Percentiles rank a stretch among this genome's conserved stretches.
phyloP scores from a whole-genome alignment of 148 eudicot species.

The Polygonum aviculare region DNA sequence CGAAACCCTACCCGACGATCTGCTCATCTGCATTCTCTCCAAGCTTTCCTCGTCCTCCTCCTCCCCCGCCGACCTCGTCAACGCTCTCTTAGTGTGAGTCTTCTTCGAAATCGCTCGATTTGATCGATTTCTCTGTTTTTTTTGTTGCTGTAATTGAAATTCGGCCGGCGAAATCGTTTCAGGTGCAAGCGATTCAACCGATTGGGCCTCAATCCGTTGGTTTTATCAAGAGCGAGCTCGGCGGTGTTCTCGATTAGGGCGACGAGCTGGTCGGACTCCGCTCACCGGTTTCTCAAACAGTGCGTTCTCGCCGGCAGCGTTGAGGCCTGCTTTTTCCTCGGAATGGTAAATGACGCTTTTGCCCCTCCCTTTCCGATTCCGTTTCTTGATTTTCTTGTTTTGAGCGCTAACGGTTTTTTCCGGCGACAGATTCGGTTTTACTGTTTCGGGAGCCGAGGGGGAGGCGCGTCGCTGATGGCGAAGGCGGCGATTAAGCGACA shows the following conservation, averaged over 20 bases:
- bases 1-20: slow-evolving; percentile 15
- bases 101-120: too few species aligned
- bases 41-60: slow-evolving; percentile 12
- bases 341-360: slow-evolving; percentile 25
- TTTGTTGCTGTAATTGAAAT: neutral
- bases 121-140: neutral
- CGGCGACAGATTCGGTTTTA: slow-evolving; percentile 37
- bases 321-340: slow-evolving; percentile 39
- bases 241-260: slow-evolving; percentile 21
- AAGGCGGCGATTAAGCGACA: slow-evolving; percentile 33
- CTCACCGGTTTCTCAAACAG: slow-evolving; percentile 29
- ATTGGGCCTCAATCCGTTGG: slow-evolving; percentile 25
- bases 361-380: neutral
- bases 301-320: slow-evolving; percentile 33
- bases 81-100: slow-evolving; percentile 13
- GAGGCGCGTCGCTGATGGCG: slow-evolving; percentile 31
- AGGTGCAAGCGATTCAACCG: slow-evolving; percentile 42
- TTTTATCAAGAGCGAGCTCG: slow-evolving; percentile 25
- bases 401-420: neutral
- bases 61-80: slow-evolving; percentile 16
- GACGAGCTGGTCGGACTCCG: slow-evolving; percentile 31
- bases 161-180: neutral
- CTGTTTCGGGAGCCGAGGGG: slow-evolving; percentile 23
- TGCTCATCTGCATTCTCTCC: slow-evolving; percentile 15
- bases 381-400: neutral